Evolutionary conservation across 768 basidiomycete genomes (phyloP).

Genomic region (Dioszegia crocea): DNA sequence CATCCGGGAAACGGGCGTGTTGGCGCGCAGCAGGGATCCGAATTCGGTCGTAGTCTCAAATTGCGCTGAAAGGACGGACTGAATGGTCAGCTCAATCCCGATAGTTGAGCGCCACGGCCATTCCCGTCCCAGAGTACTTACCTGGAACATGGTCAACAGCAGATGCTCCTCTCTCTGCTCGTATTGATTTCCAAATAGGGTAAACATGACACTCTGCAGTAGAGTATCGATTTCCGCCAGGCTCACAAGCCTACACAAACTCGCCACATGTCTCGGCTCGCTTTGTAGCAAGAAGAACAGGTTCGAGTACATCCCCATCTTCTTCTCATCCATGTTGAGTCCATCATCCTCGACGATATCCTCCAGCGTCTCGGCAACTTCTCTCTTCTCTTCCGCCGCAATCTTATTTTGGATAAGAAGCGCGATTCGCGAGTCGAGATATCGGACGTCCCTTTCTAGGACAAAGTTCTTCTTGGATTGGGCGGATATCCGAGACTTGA

Average conservation of each 20-base stretch:
- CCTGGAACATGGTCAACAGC: conserved; percentile 92
- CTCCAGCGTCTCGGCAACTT: conserved; percentile 91
- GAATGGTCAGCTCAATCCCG: conserved; percentile 34
- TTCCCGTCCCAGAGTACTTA: conserved; percentile 24
- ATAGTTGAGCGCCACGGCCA: background rate
- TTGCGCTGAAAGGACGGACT: conserved; percentile 95
- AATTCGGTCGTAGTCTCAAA: conserved; percentile 99
- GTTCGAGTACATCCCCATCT: conserved; percentile 86
- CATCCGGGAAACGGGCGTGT: conserved; percentile 99
- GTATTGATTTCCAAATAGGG: conserved; percentile 98
- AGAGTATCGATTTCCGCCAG: conserved; percentile 97
- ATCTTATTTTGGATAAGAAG: conserved; percentile 97
- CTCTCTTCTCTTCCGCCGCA: conserved; percentile 95
- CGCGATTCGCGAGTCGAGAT: conserved; percentile 94
- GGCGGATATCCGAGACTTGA: conserved; percentile 93
- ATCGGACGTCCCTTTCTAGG: conserved; percentile 94
- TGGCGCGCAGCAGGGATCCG: conserved; percentile 94
- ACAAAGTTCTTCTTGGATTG: conserved; percentile 99
- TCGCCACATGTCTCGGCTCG: conserved; percentile 94
- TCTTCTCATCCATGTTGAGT: conserved; percentile 89
- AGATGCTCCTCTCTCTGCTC: conserved; percentile 97
- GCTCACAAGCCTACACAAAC: conserved; percentile 91
- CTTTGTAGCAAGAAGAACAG: conserved; percentile 98
- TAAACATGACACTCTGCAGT: conserved; percentile 99
- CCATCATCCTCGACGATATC: conserved; percentile 80